A percentile compares a stretch with the other conserved stretches of the same genome.
Evolutionary conservation across 768 basidiomycete genomes (phyloP).

Genomic region (Lactifluus subvellereus): DNA sequence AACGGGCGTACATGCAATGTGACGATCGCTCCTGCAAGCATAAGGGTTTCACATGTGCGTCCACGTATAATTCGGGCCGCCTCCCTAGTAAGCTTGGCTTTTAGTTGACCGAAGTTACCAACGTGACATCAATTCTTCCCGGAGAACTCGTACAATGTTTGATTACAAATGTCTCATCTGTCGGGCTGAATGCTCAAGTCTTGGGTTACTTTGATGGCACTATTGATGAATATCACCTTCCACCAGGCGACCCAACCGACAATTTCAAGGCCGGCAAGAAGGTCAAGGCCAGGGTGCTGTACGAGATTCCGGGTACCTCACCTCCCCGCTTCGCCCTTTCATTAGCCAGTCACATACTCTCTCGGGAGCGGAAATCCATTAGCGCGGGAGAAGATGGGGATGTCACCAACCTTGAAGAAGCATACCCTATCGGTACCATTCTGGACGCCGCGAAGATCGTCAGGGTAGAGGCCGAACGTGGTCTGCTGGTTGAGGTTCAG

Average conservation of each 20-base stretch:
- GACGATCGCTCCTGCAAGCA: conserved; percentile 42
- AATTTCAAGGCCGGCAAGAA: conserved; percentile 61
- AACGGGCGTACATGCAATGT: conserved; percentile 81
- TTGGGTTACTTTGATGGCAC: conserved; percentile 92
- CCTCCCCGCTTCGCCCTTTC: conserved; percentile 85
- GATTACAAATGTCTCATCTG: conserved; percentile 66
- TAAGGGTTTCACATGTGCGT: conserved; percentile 54
- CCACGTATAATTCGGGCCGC: not conserved
- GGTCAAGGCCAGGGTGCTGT: conserved; percentile 80
- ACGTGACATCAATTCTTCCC: conserved; percentile 78
- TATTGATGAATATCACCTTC: conserved; percentile 74
- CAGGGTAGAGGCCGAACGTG: conserved; percentile 75
- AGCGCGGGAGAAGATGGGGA: conserved; percentile 24
- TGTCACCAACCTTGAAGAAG: conserved; percentile 39
- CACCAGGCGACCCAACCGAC: conserved; percentile 37
- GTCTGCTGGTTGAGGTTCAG: conserved; percentile 63
- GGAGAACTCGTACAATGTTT: conserved; percentile 77
- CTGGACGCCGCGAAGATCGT: conserved; percentile 69
- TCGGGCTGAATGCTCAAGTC: conserved; percentile 82
- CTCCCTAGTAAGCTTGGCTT: conserved; percentile 1
- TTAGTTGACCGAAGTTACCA: conserved; percentile 72
- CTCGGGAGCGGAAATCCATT: conserved; percentile 41
- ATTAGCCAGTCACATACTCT: conserved; percentile 63
- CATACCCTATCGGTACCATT: conserved; percentile 67
- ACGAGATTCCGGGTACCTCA: conserved; percentile 58